These are phyloP conservation scores for Pseudocercospora fijiensis DNA, from an alignment of 2,329 filamentous ascomycete species.

Conservation along the genomic window DNA sequence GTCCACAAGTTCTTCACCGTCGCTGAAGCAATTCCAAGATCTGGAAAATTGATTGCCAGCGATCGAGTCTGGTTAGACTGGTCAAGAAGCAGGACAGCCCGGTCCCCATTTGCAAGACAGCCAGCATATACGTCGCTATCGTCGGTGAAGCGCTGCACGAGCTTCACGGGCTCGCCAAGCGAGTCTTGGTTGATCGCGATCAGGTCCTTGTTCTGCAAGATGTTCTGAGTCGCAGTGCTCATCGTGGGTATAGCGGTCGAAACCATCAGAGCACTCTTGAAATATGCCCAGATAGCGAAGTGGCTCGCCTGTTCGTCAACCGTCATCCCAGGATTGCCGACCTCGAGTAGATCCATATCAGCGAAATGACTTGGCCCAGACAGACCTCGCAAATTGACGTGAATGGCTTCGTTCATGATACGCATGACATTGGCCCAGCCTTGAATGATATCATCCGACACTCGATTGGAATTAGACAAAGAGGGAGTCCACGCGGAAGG, in stretches of 20 bases:
- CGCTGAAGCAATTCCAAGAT: constrained; percentile 39
- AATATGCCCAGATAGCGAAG: constrained; percentile 35
- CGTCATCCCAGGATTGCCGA: constrained; percentile 36
- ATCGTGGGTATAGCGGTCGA: constrained; percentile 24
- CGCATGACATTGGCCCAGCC: constrained; percentile 35
- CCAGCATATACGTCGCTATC: constrained; percentile 44
- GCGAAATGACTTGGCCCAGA: constrained; percentile 32
- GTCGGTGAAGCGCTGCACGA: constrained; percentile 45
- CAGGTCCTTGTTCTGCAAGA: constrained; percentile 53
- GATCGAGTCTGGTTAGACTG: constrained; percentile 39
- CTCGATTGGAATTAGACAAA: constrained; percentile 34
- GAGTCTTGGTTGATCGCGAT: constrained; percentile 60
- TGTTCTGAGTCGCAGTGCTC: constrained; percentile 24
- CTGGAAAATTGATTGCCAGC: constrained; percentile 36
- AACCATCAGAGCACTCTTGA: constrained; percentile 35
- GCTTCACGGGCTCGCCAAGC: constrained; percentile 52
- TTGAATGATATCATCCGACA: constrained; percentile 35
- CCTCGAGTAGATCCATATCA: constrained; percentile 36
- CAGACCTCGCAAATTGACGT: constrained; percentile 31
- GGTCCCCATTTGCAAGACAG: constrained; percentile 38
- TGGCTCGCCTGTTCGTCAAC: constrained; percentile 32
- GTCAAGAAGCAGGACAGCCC: constrained; percentile 42
- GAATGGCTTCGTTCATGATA: constrained; percentile 35
- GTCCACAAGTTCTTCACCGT: constrained; percentile 42
- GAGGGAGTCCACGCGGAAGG: constrained; percentile 36